Conservation (phyloP, 441 rosid genomes). For the Iberis amara region DNA sequence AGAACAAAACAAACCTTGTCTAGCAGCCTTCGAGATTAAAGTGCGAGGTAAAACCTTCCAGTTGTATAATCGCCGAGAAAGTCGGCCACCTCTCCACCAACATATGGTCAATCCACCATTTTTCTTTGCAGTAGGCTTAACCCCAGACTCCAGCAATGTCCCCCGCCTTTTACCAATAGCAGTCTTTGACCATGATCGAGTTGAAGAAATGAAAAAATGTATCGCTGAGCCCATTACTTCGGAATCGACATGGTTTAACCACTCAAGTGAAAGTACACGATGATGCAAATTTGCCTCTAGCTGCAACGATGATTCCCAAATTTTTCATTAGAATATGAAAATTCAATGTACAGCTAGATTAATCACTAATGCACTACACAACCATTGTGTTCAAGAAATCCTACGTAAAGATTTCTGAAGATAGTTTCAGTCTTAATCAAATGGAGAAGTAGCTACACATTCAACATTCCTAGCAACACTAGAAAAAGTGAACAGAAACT, state of each 20-base stretch:
- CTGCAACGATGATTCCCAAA: conserved; percentile 40
- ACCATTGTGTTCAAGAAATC: conserved; percentile 16
- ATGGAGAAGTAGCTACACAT: conserved; percentile 11
- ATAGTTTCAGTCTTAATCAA: conserved; percentile 4
- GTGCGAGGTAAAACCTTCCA: conserved; percentile 78
- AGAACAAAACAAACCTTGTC: conserved; percentile 60
- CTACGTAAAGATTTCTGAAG: conserved; percentile 4
- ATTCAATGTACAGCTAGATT: conserved; percentile 4
- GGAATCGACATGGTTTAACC: conserved; percentile 73
- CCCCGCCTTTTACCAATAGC: conserved; percentile 59
- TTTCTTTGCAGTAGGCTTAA: conserved; percentile 47
- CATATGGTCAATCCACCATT: conserved; percentile 58
- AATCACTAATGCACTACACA: conserved; percentile 18
- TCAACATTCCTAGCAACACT: conserved; percentile 18
- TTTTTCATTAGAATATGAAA: conserved; percentile 18
- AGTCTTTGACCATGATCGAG: conserved; percentile 54
- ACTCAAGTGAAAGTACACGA: conserved; percentile 72
- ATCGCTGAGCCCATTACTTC: conserved; percentile 66
- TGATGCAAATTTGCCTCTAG: conserved; percentile 69
- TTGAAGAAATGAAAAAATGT: conserved; percentile 53
- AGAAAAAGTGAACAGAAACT: background rate
- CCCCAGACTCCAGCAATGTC: conserved; percentile 44
- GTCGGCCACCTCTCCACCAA: conserved; percentile 97
- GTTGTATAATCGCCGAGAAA: conserved; percentile 69
- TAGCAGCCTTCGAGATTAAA: conserved; percentile 76